Base-by-base conservation (phyloP, 495 filamentous ascomycete genomes). In the Elaphomyces granulatus region DNA sequence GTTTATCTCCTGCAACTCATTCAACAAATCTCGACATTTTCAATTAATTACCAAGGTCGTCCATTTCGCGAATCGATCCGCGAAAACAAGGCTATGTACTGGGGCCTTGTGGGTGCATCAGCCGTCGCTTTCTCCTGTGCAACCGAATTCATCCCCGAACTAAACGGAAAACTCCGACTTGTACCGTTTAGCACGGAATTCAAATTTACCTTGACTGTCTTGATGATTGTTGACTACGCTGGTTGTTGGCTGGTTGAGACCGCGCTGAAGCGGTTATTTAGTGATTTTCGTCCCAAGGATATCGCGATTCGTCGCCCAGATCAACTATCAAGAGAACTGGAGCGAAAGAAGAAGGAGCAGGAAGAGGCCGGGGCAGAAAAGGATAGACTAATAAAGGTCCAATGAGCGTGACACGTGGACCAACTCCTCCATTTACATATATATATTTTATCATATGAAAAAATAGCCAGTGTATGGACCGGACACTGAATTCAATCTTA, bases 1-100 rank as follows among this genome's bases (percentile, higher is more conserved):
- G 83, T 99, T 50, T 99, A 99, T 63, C 83, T 99, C 32, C 76
- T 99, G 2, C 92, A 96, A 52, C 74, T 99, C 33, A 96, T 99
- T 62, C 90, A 99, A 60, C 92, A 99, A 54, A 94, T 99, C 53
- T 96, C 90, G 8, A 99, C 90, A 7, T 99, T 99, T 53, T 87
- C 90, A 28, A 90, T 96, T 72, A 99, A 99, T 68, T 99, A 99
- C 66, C 90, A 99, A 59, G 90, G 90, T 40, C 81, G 90, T 16
- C 90, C 90, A 2, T 99, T 99, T 78, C 81, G 90, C 41, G 90
- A 99, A 61, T 80, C 81, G 7, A 85, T 99, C 38, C 75, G 80
- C 1, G 92, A 96, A 66, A 99, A 99, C 66, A 77, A 74, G 50
- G 85, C 85, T 53, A 99, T 99, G 90, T 99, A 87, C 67, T 96